Evolutionary conservation across 345 rosid species (phyloP), one percentile per base, ranked within the genome.

Genomic region (Euphorbia tirucalli): DNA sequence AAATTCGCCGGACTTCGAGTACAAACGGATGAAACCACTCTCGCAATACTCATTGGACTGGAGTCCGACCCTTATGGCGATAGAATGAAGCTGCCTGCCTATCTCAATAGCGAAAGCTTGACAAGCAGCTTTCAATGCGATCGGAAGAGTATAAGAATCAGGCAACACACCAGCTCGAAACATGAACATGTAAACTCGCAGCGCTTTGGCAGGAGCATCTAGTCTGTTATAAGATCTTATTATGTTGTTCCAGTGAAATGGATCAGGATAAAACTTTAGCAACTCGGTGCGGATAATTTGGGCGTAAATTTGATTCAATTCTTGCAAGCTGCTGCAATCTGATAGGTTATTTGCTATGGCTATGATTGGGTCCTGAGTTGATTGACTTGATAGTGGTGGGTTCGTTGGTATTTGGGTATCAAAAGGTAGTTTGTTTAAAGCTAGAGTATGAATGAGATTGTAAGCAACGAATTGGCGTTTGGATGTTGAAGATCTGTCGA

Each of bases 141-240:
- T 87, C 0, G 97, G 98, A 44, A 94, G 66, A 49, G 97, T 85
- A 65, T 84, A 94, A 62, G 74, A 82, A 75, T 94, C 98, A 0
- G 97, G 95, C 39, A 71, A 52, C 35, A 87, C 80, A 19, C 83
- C 79, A 1, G 87, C 81, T 59, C 87, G 82, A 10, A 80, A 81
- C 96, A 94, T 94, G 54, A 59, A 77, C 0, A 82, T 43, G 55
- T 85, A 92, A 52, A 87, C 65, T 5, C 30, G 71, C 31, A 92
- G 49, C 0, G 93, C 85, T 71, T 80, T 85, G 14, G 61, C 55
- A 32, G 96, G 92, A 74, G 87, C 82, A 22, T 79, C 83, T 28
- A 83, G 79, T 57, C 87, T 82, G 13, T 89, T 69, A 72, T 88
- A 94, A 11, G 93, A 81, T 67, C 98, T 83, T 41, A 92, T 84